Evolutionary conservation across 257 asterid species (phyloP).

Genomic region (Solanum bukasovii): DNA sequence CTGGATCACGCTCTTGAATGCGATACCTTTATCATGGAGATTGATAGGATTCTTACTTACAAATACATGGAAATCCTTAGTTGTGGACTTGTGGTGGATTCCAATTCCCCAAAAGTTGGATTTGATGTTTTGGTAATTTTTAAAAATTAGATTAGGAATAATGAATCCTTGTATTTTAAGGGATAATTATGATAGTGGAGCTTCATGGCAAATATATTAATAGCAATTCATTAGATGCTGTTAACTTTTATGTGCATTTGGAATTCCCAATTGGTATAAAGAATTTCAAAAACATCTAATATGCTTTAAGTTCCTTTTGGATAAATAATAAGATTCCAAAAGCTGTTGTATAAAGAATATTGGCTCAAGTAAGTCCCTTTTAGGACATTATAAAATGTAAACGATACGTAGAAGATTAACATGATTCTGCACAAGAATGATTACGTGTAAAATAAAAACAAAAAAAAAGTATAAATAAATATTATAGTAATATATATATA

Average conservation of each 20-base stretch:
- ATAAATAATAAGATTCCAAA: background rate
- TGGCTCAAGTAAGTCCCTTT: background rate
- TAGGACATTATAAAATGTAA: background rate
- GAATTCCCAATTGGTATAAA: background rate
- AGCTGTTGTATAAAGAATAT: background rate
- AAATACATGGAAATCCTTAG: constrained; percentile 26
- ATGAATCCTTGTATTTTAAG: constrained; percentile 41
- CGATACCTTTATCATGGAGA: background rate
- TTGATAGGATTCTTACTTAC: constrained; percentile 10
- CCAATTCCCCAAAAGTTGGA: constrained; percentile 1
- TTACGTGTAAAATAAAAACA: background rate
- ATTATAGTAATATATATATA: background rate
- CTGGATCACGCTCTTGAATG: background rate
- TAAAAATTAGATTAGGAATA: constrained; percentile 10
- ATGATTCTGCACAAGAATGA: background rate
- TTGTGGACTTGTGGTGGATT: constrained; percentile 13
- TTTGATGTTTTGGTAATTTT: constrained; percentile 3
- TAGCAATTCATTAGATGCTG: background rate
- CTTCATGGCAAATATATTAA: background rate
- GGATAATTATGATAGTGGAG: constrained; percentile 19
- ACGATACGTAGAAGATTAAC: background rate
- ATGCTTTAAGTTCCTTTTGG: background rate
- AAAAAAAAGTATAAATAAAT: background rate
- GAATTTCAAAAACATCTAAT: background rate
- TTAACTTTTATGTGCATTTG: background rate